Evolutionary conservation across 1,284 basidiomycete genomes (phyloP).

Genomic region (Cutaneotrichosporon sp.): DNA sequence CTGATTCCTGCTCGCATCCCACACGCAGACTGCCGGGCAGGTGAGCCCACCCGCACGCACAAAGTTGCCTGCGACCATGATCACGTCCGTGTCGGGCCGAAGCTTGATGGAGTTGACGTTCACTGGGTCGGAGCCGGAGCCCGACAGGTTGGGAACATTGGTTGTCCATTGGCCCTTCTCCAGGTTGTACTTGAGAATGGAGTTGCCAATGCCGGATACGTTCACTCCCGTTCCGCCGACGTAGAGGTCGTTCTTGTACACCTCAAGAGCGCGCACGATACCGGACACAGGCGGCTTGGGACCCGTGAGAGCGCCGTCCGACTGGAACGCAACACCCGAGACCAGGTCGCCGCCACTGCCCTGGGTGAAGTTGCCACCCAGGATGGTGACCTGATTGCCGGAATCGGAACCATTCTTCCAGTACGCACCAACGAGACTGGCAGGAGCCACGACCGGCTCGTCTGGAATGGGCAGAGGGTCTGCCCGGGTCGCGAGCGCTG

Average conservation of each 20-base stretch:
- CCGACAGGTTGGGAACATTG: slow-evolving; percentile 39
- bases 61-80: slow-evolving; percentile 85
- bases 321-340: slow-evolving; percentile 69
- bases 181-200: slow-evolving; percentile 75
- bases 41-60: slow-evolving; percentile 66
- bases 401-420: slow-evolving; percentile 75
- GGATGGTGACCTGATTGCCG: slow-evolving; percentile 57
- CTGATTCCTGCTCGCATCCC: slow-evolving; percentile 62
- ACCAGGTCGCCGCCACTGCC: slow-evolving; percentile 26
- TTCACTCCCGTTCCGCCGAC: slow-evolving; percentile 62
- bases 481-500: slow-evolving; percentile 53
- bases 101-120: slow-evolving; percentile 69
- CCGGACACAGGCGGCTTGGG: slow-evolving; percentile 56
- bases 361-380: slow-evolving; percentile 84
- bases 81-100: slow-evolving; percentile 59
- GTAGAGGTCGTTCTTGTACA: slow-evolving; percentile 61
- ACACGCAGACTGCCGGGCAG: slow-evolving; percentile 76
- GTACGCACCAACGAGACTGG: slow-evolving; percentile 79
- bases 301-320: slow-evolving; percentile 57
- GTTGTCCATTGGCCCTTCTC: slow-evolving; percentile 58
- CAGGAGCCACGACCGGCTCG: slow-evolving; percentile 62
- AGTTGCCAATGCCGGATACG: slow-evolving; percentile 46
- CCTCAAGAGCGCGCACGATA: slow-evolving; percentile 65
- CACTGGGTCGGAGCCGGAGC: slow-evolving; percentile 55
- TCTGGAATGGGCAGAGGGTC: slow-evolving; percentile 44